Percentiles rank a stretch among this genome's conserved stretches.
Evolutionary conservation across 31 red algal genomes (phyloP).

Genomic region (Asparagopsis taxiformis): DNA sequence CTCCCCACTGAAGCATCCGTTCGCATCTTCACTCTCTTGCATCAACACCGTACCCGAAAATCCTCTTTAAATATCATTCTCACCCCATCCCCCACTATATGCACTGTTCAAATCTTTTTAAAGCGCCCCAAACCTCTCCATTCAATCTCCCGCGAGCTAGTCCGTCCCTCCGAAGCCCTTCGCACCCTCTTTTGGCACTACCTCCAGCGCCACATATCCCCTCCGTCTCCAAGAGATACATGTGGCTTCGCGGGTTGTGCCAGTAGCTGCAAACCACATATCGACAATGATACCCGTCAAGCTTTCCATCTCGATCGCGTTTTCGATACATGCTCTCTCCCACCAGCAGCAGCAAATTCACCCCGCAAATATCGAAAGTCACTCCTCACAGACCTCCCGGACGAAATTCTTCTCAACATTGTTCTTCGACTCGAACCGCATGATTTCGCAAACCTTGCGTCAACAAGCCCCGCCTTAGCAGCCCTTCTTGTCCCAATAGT

Average conservation of each 20-base stretch:
- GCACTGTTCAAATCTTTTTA: background rate
- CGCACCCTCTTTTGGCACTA: conserved; percentile 22
- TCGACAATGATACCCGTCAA: background rate
- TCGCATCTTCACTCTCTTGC: background rate
- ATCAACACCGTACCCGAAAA: background rate
- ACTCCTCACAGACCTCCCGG: conserved; percentile 1
- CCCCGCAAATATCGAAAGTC: background rate
- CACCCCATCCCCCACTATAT: background rate
- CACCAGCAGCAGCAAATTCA: background rate
- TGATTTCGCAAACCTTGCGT: conserved; percentile 10
- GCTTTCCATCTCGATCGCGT: conserved; percentile 19
- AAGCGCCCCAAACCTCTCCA: background rate
- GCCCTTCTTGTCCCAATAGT: conserved; percentile 27
- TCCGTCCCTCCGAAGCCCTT: conserved; percentile 7
- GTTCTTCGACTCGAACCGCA: background rate
- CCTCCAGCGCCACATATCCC: background rate
- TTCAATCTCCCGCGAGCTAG: background rate
- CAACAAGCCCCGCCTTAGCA: conserved; percentile 1
- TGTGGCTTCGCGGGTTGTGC: conserved; percentile 31
- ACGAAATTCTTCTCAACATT: conserved; percentile 15
- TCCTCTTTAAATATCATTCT: background rate
- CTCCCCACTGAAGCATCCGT: background rate
- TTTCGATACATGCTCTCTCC: conserved; percentile 2
- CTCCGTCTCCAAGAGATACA: background rate
- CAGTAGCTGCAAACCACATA: background rate